Conservation (phyloP, 176 grass and related monocot genomes). For the Ensete glaucum region DNA sequence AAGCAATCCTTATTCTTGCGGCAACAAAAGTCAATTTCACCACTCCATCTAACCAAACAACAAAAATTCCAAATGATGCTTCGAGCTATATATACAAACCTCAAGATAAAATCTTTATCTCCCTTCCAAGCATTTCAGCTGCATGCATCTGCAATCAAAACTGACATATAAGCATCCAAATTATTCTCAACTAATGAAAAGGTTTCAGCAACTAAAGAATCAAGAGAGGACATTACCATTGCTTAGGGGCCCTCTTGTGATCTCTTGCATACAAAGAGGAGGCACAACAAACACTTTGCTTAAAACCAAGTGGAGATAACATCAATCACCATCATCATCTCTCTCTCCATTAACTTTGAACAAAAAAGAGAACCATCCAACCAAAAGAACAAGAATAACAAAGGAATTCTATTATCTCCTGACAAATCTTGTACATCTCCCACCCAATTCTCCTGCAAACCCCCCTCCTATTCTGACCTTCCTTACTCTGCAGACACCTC, state of each 20-base stretch:
- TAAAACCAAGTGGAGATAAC: neutral
- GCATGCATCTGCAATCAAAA: neutral
- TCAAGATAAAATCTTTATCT: neutral
- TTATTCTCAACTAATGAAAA: neutral
- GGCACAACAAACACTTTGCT: neutral
- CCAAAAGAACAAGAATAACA: neutral
- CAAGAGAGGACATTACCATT: neutral
- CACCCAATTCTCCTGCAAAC: neutral
- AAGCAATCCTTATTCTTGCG: neutral
- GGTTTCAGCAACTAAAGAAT: neutral
- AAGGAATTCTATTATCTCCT: neutral
- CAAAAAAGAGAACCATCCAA: neutral
- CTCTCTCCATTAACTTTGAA: neutral
- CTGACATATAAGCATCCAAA: neutral
- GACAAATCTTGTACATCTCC: neutral
- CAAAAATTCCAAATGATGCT: neutral
- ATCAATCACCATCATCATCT: neutral
- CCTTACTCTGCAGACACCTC: neutral
- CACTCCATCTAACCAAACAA: neutral
- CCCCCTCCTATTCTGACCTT: neutral
- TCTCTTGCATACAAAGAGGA: neutral
- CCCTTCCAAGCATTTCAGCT: neutral
- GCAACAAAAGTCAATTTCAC: neutral
- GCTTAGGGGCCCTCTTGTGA: neutral
- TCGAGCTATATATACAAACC: neutral